These are phyloP conservation scores for Talaromyces amestolkiae DNA, from an alignment of 2,329 filamentous ascomycete genomes.

Conservation along the genomic window DNA sequence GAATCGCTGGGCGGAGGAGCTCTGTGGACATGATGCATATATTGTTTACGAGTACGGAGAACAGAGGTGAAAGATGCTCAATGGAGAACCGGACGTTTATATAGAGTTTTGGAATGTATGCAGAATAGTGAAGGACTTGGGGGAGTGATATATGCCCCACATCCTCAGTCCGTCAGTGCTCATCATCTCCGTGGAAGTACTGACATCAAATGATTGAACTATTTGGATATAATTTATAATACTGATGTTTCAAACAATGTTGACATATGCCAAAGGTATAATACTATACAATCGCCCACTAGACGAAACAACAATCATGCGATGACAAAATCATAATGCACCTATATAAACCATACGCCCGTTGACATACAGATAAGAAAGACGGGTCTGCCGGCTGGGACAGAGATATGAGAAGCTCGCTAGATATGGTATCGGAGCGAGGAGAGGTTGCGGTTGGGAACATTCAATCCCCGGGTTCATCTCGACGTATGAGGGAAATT, in stretches of 20 bases:
- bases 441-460: neutral
- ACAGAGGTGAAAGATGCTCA: neutral
- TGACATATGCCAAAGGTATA: conserved; percentile 19
- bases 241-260: neutral
- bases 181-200: neutral
- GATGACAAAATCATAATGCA: conserved; percentile 25
- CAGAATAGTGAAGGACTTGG: neutral
- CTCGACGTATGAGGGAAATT: neutral
- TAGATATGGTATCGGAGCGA: neutral
- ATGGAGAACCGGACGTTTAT: neutral
- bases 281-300: conserved; percentile 26
- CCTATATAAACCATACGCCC: conserved; percentile 36
- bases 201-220: neutral
- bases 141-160: neutral
- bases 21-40: neutral
- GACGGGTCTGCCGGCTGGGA: conserved; percentile 19
- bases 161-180: neutral
- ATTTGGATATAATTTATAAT: neutral
- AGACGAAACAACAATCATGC: conserved; percentile 25
- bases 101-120: neutral
- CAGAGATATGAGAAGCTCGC: conserved; percentile 11
- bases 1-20: conserved; percentile 67
- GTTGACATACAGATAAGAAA: conserved; percentile 35
- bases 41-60: neutral
- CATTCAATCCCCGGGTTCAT: neutral